Conservation (phyloP, 2,329 filamentous ascomycete genomes). For the Fusarium sulawesiense region DNA sequence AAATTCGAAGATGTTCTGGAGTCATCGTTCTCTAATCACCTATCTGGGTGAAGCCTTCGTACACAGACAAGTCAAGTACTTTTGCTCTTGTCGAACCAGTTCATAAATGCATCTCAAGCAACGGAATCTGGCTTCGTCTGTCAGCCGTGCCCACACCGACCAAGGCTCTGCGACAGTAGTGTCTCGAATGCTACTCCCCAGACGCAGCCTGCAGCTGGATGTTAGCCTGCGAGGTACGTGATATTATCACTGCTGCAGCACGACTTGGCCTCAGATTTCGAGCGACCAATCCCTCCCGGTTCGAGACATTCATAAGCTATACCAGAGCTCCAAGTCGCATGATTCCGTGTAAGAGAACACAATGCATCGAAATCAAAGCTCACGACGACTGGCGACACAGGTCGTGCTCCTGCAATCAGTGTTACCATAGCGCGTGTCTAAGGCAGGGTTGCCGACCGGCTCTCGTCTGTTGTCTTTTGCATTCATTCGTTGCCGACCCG, state of each 20-base stretch:
- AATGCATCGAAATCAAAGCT: slow-evolving; percentile 29
- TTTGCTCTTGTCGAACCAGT: slow-evolving; percentile 6
- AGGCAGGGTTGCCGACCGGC: slow-evolving; percentile 35
- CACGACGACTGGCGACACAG: slow-evolving; percentile 30
- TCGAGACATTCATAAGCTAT: slow-evolving; percentile 16
- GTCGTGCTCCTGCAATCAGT: slow-evolving; percentile 37
- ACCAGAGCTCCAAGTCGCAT: slow-evolving; percentile 12
- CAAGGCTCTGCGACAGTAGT: slow-evolving; percentile 17
- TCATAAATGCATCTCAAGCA: slow-evolving; percentile 11
- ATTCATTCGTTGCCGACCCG: slow-evolving; percentile 28
- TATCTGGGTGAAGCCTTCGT: slow-evolving; percentile 7
- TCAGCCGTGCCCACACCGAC: slow-evolving; percentile 26
- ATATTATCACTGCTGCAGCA: slow-evolving; percentile 26
- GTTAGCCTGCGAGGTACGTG: slow-evolving; percentile 23
- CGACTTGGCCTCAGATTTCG: slow-evolving; percentile 26
- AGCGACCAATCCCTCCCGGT: slow-evolving; percentile 16
- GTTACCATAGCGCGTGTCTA: slow-evolving; percentile 36
- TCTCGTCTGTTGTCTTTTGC: slow-evolving; percentile 23
- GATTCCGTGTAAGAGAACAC: slow-evolving; percentile 18
- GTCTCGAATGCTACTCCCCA: slow-evolving; percentile 14
- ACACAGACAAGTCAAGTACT: neutral
- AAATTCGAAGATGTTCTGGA: neutral
- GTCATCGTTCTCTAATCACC: neutral
- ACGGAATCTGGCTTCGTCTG: neutral
- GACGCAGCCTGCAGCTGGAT: slow-evolving; percentile 5